Evolutionary conservation across 2,329 filamentous ascomycete genomes (phyloP).

Genomic region (Knoxdaviesia capensis): DNA sequence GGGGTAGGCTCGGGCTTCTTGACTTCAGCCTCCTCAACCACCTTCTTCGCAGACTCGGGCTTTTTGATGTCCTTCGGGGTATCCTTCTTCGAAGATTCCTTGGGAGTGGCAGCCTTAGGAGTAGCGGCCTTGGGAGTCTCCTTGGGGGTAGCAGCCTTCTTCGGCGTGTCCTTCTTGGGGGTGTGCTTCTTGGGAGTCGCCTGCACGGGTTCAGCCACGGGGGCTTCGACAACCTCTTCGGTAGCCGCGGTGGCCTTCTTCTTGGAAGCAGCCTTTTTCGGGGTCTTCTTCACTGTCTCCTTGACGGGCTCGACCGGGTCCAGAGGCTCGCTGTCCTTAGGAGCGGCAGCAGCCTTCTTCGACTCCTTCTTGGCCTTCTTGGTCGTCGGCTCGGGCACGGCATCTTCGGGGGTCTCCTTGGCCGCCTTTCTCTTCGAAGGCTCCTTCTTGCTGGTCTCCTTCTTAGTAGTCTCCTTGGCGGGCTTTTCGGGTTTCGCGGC

Average conservation of each 20-base stretch:
- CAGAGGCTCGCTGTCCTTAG: slow-evolving; percentile 5
- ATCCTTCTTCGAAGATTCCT: background rate
- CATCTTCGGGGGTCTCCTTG: slow-evolving; percentile 10
- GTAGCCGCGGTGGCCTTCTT: slow-evolving; percentile 12
- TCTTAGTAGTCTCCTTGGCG: slow-evolving; percentile 8
- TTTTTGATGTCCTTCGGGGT: background rate
- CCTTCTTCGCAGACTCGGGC: background rate
- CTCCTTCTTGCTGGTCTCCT: too few relatives aligned
- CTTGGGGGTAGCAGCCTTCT: slow-evolving; percentile 10
- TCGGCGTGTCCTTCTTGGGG: slow-evolving; percentile 2
- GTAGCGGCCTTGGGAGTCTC: slow-evolving; percentile 8
- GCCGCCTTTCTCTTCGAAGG: slow-evolving; percentile 6
- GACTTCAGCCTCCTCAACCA: background rate
- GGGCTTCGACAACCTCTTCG: slow-evolving; percentile 12
- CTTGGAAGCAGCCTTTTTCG: slow-evolving; percentile 20
- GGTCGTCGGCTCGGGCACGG: slow-evolving; percentile 8
- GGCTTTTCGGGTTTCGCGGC: slow-evolving; percentile 25
- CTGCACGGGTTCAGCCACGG: background rate
- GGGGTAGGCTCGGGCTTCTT: background rate
- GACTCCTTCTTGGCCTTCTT: slow-evolving; percentile 15
- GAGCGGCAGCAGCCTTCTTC: slow-evolving; percentile 3
- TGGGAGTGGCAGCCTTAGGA: background rate
- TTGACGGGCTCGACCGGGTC: slow-evolving; percentile 15
- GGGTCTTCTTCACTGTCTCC: slow-evolving; percentile 21
- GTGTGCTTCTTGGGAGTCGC: too few relatives aligned